Evolutionary conservation across 345 rosid species (phyloP).

Genomic region (Hypericum androsaemum): DNA sequence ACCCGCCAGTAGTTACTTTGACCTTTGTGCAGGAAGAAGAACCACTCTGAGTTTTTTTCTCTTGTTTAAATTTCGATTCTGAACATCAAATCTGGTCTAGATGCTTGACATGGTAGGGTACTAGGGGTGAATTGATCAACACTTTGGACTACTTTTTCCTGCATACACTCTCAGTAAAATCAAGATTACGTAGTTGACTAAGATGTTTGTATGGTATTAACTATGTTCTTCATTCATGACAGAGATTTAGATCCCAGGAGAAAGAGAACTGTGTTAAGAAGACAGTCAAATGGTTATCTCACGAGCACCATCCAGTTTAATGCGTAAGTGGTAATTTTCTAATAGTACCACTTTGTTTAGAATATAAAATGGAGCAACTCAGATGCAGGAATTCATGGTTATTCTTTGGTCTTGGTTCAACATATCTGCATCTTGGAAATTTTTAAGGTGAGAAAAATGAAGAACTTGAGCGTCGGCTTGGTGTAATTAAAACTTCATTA

Average conservation of each 20-base stretch:
- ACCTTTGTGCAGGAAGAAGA: too few species aligned
- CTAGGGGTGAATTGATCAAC: too few species aligned
- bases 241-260: conserved; percentile 76
- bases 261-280: conserved; percentile 46
- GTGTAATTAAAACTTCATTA: conserved; percentile 62
- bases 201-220: neutral
- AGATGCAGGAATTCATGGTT: neutral
- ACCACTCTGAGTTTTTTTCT: too few species aligned
- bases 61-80: too few species aligned
- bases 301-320: conserved; percentile 38
- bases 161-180: neutral
- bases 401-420: neutral
- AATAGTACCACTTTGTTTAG: conserved; percentile 4
- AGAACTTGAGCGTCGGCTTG: conserved; percentile 63
- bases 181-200: conserved; percentile 2
- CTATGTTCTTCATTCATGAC: conserved; percentile 6
- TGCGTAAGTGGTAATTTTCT: conserved; percentile 52
- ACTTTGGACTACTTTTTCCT: too few species aligned
- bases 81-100: too few species aligned
- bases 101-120: too few species aligned
- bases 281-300: conserved; percentile 49
- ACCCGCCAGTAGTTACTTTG: too few species aligned
- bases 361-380: neutral
- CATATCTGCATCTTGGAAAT: conserved; percentile 4
- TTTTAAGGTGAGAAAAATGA: conserved; percentile 50